Conservation (phyloP, 345 rosid genomes). For the Zanthoxylum bungeanum region DNA sequence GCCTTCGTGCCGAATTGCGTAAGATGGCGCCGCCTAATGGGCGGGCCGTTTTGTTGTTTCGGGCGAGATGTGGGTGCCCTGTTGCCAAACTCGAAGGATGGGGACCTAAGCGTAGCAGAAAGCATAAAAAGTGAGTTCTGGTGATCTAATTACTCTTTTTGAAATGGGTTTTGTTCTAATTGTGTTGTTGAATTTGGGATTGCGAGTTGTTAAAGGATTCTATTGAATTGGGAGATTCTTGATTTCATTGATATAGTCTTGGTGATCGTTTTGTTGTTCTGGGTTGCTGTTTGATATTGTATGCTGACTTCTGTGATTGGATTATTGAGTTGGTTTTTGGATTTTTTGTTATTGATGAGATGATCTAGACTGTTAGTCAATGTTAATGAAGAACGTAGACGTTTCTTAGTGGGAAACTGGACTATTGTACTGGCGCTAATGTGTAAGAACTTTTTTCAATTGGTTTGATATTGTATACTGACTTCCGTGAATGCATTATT, state of each 20-base stretch:
- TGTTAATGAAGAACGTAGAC: too few species aligned
- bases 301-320: background rate
- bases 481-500: too few species aligned
- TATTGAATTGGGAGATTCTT: background rate
- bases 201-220: background rate
- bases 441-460: too few species aligned
- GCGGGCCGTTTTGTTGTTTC: conserved; percentile 79
- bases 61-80: conserved; percentile 84
- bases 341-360: too few species aligned
- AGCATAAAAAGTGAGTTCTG: conserved; percentile 78
- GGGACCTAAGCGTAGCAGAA: conserved; percentile 76
- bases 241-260: background rate
- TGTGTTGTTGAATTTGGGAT: background rate
- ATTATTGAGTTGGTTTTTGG: background rate
- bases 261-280: background rate
- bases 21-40: conserved; percentile 97
- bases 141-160: background rate
- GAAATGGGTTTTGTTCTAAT: background rate
- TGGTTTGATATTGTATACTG: too few species aligned
- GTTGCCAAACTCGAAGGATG: conserved; percentile 87
- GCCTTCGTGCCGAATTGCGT: conserved; percentile 79
- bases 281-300: too few species aligned
- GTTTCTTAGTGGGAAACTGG: background rate
- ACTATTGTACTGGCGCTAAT: background rate
- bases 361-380: too few species aligned